A percentile compares a stretch with the other conserved stretches of the same genome.
phyloP scores from a whole-genome alignment of 257 asterid genomes.

The Catharanthus roseus region DNA sequence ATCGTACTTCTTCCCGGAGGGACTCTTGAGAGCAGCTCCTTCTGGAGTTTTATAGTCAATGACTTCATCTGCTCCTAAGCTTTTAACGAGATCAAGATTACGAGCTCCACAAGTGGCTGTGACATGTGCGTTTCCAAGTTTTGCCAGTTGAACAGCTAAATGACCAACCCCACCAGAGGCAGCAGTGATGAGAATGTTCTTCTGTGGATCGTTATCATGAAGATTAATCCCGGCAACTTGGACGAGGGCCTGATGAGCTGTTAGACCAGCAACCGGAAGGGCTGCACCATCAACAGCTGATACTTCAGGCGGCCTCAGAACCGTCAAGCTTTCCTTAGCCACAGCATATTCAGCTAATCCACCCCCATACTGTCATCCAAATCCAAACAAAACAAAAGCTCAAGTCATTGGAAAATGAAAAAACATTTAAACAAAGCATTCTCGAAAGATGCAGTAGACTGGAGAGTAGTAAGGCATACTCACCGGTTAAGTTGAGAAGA shows the following conservation, averaged over 20 bases:
- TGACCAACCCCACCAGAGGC: conserved; percentile 82
- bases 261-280: conserved; percentile 55
- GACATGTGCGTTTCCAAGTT: conserved; percentile 61
- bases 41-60: conserved; percentile 63
- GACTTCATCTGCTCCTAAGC: conserved; percentile 74
- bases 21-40: conserved; percentile 58
- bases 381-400: background rate
- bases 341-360: conserved; percentile 62
- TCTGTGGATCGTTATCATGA: conserved; percentile 31
- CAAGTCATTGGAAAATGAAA: background rate
- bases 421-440: background rate
- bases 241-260: conserved; percentile 50
- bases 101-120: conserved; percentile 86
- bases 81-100: conserved; percentile 45
- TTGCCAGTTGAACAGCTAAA: conserved; percentile 64
- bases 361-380: conserved; percentile 45
- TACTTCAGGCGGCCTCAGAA: conserved; percentile 39
- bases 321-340: conserved; percentile 48
- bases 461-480: background rate
- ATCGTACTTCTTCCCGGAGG: conserved; percentile 55
- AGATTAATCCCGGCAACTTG: conserved; percentile 36
- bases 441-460: no score
- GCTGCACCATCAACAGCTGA: conserved; percentile 56
- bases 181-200: conserved; percentile 57
- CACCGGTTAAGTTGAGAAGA: background rate